Evolutionary conservation across 164 flowering plant genomes (phyloP).

Genomic region (Magnolia changhungtana): DNA sequence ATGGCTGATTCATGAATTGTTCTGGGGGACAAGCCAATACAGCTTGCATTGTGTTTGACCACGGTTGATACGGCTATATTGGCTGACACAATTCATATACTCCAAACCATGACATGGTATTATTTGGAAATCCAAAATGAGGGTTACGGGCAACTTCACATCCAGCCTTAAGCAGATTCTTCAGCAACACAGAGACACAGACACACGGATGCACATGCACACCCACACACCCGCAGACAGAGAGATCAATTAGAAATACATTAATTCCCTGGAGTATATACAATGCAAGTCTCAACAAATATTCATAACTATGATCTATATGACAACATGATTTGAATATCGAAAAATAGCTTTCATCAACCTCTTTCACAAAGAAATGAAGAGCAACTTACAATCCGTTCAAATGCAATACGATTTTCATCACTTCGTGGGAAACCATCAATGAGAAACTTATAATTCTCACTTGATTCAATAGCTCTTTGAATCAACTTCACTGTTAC

Average conservation of each 20-base stretch:
- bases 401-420: constrained; percentile 87
- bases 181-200: too few relatives aligned
- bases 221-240: too few relatives aligned
- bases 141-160: too few relatives aligned
- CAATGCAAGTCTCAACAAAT: not conserved
- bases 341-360: constrained; percentile 6
- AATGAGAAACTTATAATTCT: constrained; percentile 64
- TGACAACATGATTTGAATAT: not conserved
- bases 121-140: too few relatives aligned
- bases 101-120: too few relatives aligned
- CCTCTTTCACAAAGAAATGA: constrained; percentile 2
- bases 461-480: constrained; percentile 62
- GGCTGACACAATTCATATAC: too few relatives aligned
- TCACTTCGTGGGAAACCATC: constrained; percentile 97
- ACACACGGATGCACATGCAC: too few relatives aligned
- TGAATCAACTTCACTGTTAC: constrained; percentile 72
- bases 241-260: not conserved
- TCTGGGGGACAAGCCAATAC: too few relatives aligned
- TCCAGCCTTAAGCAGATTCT: too few relatives aligned
- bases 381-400: constrained; percentile 64
- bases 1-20: too few relatives aligned
- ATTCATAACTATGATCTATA: not conserved
- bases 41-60: too few relatives aligned
- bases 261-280: not conserved
- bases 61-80: too few relatives aligned